phyloP scores from a whole-genome alignment of 345 rosid species.

The Acer campestre region DNA sequence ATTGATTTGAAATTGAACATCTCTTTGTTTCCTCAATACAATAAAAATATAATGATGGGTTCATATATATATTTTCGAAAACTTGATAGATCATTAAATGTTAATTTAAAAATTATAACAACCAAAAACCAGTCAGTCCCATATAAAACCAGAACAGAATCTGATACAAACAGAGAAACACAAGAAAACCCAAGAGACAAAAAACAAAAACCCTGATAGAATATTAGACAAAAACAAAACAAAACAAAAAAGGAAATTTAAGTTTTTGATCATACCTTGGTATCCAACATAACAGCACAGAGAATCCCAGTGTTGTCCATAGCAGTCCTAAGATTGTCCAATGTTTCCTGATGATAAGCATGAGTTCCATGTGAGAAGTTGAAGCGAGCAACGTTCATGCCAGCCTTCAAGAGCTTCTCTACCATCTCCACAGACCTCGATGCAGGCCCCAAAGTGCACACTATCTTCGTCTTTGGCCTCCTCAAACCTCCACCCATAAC shows the following conservation, averaged over 20 bases:
- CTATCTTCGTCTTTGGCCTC: constrained; percentile 64
- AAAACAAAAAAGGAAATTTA: background rate
- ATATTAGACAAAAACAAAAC: background rate
- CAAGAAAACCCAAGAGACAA: background rate
- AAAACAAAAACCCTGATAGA: background rate
- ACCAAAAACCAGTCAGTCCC: background rate
- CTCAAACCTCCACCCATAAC: background rate
- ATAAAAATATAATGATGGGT: too few species aligned
- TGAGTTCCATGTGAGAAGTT: constrained; percentile 67
- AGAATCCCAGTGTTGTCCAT: constrained; percentile 34
- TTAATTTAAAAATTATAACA: too few species aligned
- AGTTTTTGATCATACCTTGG: constrained; percentile 32
- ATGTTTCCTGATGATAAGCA: constrained; percentile 61
- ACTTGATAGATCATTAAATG: background rate
- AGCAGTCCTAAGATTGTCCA: constrained; percentile 53
- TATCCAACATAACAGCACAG: constrained; percentile 51
- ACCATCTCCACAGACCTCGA: constrained; percentile 53
- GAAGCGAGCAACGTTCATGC: constrained; percentile 54
- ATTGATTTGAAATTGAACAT: background rate
- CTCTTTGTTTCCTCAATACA: background rate
- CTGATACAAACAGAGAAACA: background rate
- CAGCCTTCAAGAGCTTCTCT: constrained; percentile 58
- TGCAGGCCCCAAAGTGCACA: constrained; percentile 65
- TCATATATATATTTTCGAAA: too few species aligned
- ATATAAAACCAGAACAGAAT: background rate